Conservation (phyloP, 176 grass and related monocot genomes). For the Lolium perenne region DNA sequence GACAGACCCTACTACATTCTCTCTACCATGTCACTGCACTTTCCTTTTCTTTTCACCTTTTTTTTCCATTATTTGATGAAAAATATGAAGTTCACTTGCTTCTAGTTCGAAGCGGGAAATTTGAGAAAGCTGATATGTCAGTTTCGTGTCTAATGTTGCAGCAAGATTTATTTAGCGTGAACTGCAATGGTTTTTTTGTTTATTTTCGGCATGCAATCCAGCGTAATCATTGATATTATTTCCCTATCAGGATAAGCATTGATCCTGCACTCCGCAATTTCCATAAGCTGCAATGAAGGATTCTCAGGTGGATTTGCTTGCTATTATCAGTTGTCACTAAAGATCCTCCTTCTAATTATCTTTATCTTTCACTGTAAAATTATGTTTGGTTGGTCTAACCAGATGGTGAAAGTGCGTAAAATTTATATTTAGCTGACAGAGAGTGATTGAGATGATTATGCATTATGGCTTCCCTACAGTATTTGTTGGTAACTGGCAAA, state of each 20-base stretch:
- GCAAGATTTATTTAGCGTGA: not conserved
- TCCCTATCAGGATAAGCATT: constrained; percentile 35
- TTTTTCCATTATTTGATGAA: constrained; percentile 23
- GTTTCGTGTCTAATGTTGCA: constrained; percentile 6
- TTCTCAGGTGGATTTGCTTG: constrained; percentile 50
- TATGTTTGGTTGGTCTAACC: constrained; percentile 4
- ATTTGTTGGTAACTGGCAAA: not conserved
- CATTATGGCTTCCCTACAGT: constrained; percentile 14
- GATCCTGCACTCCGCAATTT: constrained; percentile 5
- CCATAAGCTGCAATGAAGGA: constrained; percentile 69
- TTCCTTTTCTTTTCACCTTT: not conserved
- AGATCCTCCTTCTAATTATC: not conserved
- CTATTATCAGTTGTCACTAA: constrained; percentile 22
- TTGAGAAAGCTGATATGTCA: constrained; percentile 14
- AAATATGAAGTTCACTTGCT: constrained; percentile 1
- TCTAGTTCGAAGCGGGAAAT: not conserved
- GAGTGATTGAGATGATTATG: not conserved
- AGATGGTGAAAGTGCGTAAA: not conserved
- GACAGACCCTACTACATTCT: not conserved
- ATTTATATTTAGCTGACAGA: constrained; percentile 22
- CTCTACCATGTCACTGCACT: not conserved
- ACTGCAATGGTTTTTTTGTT: not conserved
- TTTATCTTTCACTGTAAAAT: constrained; percentile 28
- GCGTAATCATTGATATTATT: constrained; percentile 28
- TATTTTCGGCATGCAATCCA: constrained; percentile 1